Base-by-base conservation (phyloP, 441 rosid species). In the Theobroma grandiflorum region DNA sequence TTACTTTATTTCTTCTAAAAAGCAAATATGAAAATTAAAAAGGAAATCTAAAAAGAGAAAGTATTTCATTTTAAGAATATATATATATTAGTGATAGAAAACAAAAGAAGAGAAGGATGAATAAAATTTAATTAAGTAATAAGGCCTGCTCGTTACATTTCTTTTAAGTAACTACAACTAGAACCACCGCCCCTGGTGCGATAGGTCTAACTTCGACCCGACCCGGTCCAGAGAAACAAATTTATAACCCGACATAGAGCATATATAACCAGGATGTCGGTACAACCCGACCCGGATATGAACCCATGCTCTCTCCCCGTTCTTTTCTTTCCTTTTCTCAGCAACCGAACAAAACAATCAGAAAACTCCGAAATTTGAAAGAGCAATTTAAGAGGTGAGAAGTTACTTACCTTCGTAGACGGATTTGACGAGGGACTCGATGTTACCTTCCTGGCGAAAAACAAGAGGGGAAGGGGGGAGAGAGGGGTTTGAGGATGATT, bases 391-490 rank as follows among this genome's bases (percentile, higher is more conserved):
- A 78, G 15, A 2, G 79, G 35, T 42, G n/a, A 78, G 16, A 52
- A 35, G 15, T 37, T 50, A 94, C 99, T 37, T 50, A 94, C 99
- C 99, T 91, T 87, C 82, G 74, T 95, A 92, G 3, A 96, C 97
- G 20, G 95, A 92, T 84, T 88, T 95, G 86, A 96, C 99, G 62
- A 96, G 99, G 68, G 98, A 95, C 75, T 96, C 99, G 74, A 95
- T 96, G 89, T 95, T 96, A 4, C 99, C 99, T 33, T 87, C 98
- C 80, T 93, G 93, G 22, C 97, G 98, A 80, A 94, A 96, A 37
- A 95, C 95, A 47, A 93, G 94, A 10, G 91, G 95, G 67, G 84
- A 78, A 33, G 75, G 86, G 4, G 83, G 66, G 71, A 47, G 71
- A 16, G 55, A 70, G 6, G 8, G 12, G 10, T 10, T 43, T 59